Evolutionary conservation across 2,329 filamentous ascomycete genomes (phyloP).

Genomic region (Fusarium anguioides): DNA sequence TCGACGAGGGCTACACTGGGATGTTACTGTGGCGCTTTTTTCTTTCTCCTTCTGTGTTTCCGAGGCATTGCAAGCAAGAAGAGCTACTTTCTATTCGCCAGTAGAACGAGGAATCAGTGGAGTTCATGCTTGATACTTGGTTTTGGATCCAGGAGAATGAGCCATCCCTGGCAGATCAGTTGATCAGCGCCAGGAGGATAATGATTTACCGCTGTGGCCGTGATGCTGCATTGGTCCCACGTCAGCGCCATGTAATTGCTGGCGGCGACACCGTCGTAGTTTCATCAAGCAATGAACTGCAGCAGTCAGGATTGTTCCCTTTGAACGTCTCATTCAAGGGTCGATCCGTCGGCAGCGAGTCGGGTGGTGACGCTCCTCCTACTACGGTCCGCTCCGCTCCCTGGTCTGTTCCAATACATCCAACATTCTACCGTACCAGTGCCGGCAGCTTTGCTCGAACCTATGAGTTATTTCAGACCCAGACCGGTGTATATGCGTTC

Average conservation of each 20-base stretch:
- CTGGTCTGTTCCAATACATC: conserved; percentile 7
- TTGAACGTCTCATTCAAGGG: conserved; percentile 2
- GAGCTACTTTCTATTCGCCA: background rate
- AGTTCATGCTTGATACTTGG: background rate
- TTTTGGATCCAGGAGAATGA: background rate
- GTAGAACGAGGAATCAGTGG: background rate
- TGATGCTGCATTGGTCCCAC: conserved; percentile 27
- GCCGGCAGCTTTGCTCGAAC: background rate
- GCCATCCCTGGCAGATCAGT: background rate
- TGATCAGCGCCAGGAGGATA: conserved; percentile 23
- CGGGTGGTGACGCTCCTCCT: conserved; percentile 18
- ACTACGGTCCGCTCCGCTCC: conserved; percentile 24
- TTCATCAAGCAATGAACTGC: background rate
- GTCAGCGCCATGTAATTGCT: conserved; percentile 17
- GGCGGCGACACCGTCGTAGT: conserved; percentile 9
- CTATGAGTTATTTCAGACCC: background rate
- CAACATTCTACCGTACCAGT: background rate
- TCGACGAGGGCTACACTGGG: conserved; percentile 4
- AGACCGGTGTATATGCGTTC: background rate
- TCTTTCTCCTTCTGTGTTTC: background rate
- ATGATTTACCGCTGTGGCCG: conserved; percentile 36
- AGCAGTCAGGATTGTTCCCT: background rate
- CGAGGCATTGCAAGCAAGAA: too few species aligned
- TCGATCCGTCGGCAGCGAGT: background rate
- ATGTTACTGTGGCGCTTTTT: background rate